A percentile compares a stretch with the other conserved stretches of the same genome.
Evolutionary conservation across 75 land plant species (phyloP).

Genomic region (Isoetes taiwanensis): DNA sequence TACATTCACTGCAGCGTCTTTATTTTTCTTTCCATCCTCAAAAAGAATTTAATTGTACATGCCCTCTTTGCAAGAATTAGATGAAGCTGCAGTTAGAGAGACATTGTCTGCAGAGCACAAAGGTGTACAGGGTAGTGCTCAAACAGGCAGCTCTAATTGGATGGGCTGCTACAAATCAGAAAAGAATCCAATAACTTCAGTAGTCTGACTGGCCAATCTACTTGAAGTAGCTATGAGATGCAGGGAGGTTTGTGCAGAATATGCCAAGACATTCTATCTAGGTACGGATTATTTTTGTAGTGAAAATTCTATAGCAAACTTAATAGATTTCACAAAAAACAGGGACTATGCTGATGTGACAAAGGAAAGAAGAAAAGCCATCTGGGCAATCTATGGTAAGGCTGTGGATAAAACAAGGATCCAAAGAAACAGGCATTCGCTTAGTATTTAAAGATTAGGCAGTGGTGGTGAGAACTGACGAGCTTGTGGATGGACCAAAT

Average conservation of each 20-base stretch:
- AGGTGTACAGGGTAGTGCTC: constrained; percentile 56
- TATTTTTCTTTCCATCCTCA: no score
- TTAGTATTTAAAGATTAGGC: no score
- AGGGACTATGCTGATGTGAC: constrained; percentile 70
- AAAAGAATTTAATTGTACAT: no score
- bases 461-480: constrained; percentile 94
- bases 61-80: no score
- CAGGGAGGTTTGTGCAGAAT: constrained; percentile 89
- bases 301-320: neutral
- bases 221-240: constrained; percentile 67
- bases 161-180: constrained; percentile 21
- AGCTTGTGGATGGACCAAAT: constrained; percentile 92
- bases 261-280: constrained; percentile 89
- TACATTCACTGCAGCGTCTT: no score
- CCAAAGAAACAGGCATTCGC: neutral
- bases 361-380: constrained; percentile 43
- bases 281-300: constrained; percentile 28
- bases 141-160: constrained; percentile 67
- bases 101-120: constrained; percentile 45
- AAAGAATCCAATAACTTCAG: no score
- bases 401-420: neutral
- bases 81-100: no score
- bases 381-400: constrained; percentile 72
- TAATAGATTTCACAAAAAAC: neutral
- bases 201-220: no score